These are phyloP conservation scores for Zymoseptoria tritici DNA, from an alignment of 2,329 filamentous ascomycete species.

Conservation along the genomic window DNA sequence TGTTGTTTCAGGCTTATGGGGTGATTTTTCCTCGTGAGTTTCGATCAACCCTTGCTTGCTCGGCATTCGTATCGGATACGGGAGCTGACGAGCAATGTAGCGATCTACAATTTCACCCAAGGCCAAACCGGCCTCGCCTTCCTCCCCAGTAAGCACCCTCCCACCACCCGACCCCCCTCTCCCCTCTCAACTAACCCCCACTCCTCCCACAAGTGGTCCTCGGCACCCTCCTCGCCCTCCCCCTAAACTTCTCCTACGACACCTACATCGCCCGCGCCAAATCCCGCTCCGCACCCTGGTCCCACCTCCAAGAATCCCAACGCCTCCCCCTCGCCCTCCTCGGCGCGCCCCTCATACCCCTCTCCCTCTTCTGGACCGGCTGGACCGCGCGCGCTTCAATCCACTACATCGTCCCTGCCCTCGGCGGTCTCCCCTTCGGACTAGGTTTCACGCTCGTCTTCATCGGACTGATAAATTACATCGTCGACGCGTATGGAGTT, in stretches of 20 bases:
- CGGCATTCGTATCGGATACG: not conserved
- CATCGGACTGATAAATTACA: conserved; percentile 39
- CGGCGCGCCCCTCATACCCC: conserved; percentile 53
- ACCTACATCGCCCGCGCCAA: conserved; percentile 6
- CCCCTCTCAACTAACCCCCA: not conserved
- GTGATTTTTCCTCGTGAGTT: conserved; percentile 8
- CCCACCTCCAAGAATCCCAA: conserved; percentile 58
- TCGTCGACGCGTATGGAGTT: conserved; percentile 43
- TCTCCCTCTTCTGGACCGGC: conserved; percentile 41
- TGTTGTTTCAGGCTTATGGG: conserved; percentile 12
- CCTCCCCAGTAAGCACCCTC: conserved; percentile 2
- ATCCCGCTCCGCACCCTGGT: too few species aligned
- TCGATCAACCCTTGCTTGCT: not conserved
- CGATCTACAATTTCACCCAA: conserved; percentile 10
- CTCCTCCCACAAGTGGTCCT: conserved; percentile 1
- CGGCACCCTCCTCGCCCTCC: conserved; percentile 6
- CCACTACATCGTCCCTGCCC: conserved; percentile 39
- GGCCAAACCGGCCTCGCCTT: conserved; percentile 13
- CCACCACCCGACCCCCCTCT: not conserved
- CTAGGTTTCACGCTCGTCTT: conserved; percentile 46
- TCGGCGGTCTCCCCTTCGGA: conserved; percentile 43
- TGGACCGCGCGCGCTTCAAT: conserved; percentile 53
- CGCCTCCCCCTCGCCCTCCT: conserved; percentile 61
- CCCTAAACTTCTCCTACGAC: conserved; percentile 11
- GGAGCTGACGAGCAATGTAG: not conserved